Percentiles rank a stretch among this genome's conserved stretches.
These are phyloP conservation scores for Torrubiellomyces zombiae DNA, from an alignment of 2,329 filamentous ascomycete genomes.

Conservation along the genomic window DNA sequence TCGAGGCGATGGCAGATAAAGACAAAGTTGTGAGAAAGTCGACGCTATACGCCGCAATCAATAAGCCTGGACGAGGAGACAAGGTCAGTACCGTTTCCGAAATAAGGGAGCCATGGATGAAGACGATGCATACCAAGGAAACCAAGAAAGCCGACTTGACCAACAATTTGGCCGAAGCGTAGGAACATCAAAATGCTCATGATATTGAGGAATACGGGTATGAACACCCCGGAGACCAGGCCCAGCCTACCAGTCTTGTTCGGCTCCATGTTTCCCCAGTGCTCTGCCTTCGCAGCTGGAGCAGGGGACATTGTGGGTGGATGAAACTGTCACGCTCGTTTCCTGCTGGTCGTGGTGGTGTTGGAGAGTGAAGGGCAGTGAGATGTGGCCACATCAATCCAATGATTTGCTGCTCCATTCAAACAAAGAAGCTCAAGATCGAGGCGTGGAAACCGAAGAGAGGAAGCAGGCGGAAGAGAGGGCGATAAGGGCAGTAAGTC, in stretches of 20 bases:
- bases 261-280: conserved; percentile 15
- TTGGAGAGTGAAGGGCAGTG: too few relatives aligned
- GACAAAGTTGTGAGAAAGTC: conserved; percentile 76
- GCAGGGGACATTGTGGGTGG: conserved; percentile 4
- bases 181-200: conserved; percentile 87
- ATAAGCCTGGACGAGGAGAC: conserved; percentile 34
- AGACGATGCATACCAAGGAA: conserved; percentile 48
- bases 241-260: conserved; percentile 47
- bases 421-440: too few relatives aligned
- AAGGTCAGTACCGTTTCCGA: background rate
- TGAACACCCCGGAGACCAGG: conserved; percentile 64
- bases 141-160: conserved; percentile 61
- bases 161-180: conserved; percentile 70
- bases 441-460: too few relatives aligned
- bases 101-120: too few relatives aligned
- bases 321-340: too few relatives aligned
- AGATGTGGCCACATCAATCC: too few relatives aligned
- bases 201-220: conserved; percentile 79
- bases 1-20: conserved; percentile 76
- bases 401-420: too few relatives aligned
- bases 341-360: too few relatives aligned
- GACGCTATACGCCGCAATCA: conserved; percentile 61
- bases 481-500: too few relatives aligned
- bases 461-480: too few relatives aligned
- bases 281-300: conserved; percentile 4